phyloP scores from a whole-genome alignment of 495 filamentous ascomycete genomes.

The Talaromyces trachyspermus region DNA sequence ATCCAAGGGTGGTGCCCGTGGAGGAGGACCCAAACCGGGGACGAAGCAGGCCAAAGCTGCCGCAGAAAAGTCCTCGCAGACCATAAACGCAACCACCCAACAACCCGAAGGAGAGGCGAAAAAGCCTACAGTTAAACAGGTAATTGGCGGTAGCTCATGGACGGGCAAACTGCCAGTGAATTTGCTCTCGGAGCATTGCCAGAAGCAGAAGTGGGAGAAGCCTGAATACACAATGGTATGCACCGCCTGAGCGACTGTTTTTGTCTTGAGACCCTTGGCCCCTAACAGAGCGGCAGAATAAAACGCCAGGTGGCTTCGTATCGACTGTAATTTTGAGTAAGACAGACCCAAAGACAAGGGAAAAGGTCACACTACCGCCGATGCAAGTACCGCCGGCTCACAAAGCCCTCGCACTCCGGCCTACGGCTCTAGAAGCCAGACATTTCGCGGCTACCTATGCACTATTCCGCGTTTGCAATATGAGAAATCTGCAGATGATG shows the following conservation, averaged over 20 bases:
- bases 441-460: conserved; percentile 90
- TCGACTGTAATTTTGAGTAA: conserved; percentile 71
- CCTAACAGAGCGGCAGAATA: conserved; percentile 28
- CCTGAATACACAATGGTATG: conserved; percentile 79
- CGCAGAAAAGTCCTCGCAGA: conserved; percentile 23
- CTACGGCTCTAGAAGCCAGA: conserved; percentile 77
- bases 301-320: conserved; percentile 56
- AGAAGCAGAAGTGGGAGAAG: conserved; percentile 90
- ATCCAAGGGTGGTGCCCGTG: conserved; percentile 35
- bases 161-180: conserved; percentile 94
- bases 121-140: conserved; percentile 71
- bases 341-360: conserved; percentile 76
- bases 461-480: conserved; percentile 83
- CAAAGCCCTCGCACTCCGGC: conserved; percentile 58
- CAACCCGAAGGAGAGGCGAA: conserved; percentile 49
- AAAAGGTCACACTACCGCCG: conserved; percentile 63
- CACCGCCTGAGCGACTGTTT: too few species aligned
- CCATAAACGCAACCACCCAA: conserved; percentile 19
- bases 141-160: conserved; percentile 95
- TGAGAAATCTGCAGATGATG: conserved; percentile 90
- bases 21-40: conserved; percentile 33
- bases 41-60: conserved; percentile 41
- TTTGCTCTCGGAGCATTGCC: conserved; percentile 86
- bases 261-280: background rate
- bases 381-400: conserved; percentile 71